Percentiles rank a stretch among this genome's conserved stretches.
These are phyloP conservation scores for Fusarium goolgardi DNA, from an alignment of 2,329 filamentous ascomycete species.

Conservation along the genomic window DNA sequence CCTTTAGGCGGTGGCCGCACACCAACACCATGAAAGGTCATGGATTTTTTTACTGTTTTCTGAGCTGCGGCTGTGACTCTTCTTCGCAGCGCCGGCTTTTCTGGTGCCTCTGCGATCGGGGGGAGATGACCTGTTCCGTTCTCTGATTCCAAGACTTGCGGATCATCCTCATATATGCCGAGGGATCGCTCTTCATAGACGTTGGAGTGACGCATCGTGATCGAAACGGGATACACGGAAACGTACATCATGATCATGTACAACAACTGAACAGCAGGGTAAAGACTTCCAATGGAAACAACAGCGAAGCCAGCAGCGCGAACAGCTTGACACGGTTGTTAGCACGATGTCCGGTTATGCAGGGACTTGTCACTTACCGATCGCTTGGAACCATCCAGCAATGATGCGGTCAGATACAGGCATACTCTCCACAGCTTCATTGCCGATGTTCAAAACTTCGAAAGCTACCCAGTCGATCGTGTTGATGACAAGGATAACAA, in stretches of 20 bases:
- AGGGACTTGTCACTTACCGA: slow-evolving; percentile 55
- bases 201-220: slow-evolving; percentile 75
- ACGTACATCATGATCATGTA: slow-evolving; percentile 76
- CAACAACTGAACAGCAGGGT: slow-evolving; percentile 68
- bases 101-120: slow-evolving; percentile 47
- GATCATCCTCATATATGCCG: slow-evolving; percentile 64
- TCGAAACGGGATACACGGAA: slow-evolving; percentile 70
- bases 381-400: slow-evolving; percentile 73
- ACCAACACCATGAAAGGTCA: slow-evolving; percentile 60
- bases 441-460: slow-evolving; percentile 73
- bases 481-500: slow-evolving; percentile 70
- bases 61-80: slow-evolving; percentile 48
- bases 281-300: slow-evolving; percentile 66
- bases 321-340: slow-evolving; percentile 58
- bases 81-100: slow-evolving; percentile 35
- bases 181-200: slow-evolving; percentile 77
- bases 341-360: background rate
- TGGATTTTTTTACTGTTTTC: slow-evolving; percentile 52
- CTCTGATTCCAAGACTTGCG: slow-evolving; percentile 45
- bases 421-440: slow-evolving; percentile 64
- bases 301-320: slow-evolving; percentile 75
- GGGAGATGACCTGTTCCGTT: slow-evolving; percentile 23
- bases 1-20: slow-evolving; percentile 46
- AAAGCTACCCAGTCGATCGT: slow-evolving; percentile 73
- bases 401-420: slow-evolving; percentile 66